Percentiles rank a stretch among this genome's conserved stretches.
Evolutionary conservation across 305 asterid genomes (phyloP).

Genomic region (Fraxinus nigra): DNA sequence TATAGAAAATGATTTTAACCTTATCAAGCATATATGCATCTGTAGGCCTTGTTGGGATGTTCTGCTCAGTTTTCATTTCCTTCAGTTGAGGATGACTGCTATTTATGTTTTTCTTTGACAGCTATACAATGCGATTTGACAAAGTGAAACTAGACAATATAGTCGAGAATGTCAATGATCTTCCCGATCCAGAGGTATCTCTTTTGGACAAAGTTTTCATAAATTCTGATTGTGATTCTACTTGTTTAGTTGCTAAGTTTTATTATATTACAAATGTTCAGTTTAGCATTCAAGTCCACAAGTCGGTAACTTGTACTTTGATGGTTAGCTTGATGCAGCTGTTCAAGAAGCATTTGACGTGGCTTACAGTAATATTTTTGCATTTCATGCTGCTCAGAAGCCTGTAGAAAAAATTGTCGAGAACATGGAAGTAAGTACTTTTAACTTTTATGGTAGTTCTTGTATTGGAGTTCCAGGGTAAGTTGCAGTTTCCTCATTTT

Average conservation of each 20-base stretch:
- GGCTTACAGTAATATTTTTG: slow-evolving; percentile 83
- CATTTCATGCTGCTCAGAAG: slow-evolving; percentile 89
- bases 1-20: background rate
- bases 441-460: slow-evolving; percentile 12
- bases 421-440: slow-evolving; percentile 75
- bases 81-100: slow-evolving; percentile 2
- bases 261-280: background rate
- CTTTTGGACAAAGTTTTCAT: slow-evolving; percentile 3
- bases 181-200: slow-evolving; percentile 84
- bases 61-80: background rate
- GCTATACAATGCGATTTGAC: slow-evolving; percentile 77
- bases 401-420: slow-evolving; percentile 77
- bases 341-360: slow-evolving; percentile 92
- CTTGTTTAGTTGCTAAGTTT: background rate
- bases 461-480: slow-evolving; percentile 8
- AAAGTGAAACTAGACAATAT: slow-evolving; percentile 69
- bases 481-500: slow-evolving; percentile 15
- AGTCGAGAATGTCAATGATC: slow-evolving; percentile 65
- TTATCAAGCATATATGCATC: background rate
- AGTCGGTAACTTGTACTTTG: slow-evolving; percentile 19
- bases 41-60: background rate
- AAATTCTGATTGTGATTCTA: slow-evolving; percentile 1
- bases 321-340: slow-evolving; percentile 69
- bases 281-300: slow-evolving; percentile 9
- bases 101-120: slow-evolving; percentile 27